Conservation (phyloP, 805 yeast genomes). For the Wickerhamiella dianesei region DNA sequence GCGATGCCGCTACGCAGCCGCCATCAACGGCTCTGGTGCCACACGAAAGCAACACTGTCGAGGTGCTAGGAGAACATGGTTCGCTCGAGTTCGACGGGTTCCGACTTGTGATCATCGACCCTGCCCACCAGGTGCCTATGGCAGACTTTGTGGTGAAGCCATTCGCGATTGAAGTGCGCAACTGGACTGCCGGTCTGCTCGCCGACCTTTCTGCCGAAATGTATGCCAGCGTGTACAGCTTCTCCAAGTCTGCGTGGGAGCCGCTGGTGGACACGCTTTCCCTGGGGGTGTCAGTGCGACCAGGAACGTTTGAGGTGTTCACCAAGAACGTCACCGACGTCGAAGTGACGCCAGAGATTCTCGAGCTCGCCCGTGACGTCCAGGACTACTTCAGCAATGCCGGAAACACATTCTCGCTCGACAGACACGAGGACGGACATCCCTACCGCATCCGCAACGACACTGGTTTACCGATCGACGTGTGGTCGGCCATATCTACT, state of each 20-base stretch:
- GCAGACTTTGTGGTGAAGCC: conserved; percentile 62
- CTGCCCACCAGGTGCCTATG: conserved; percentile 80
- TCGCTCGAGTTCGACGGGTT: conserved; percentile 57
- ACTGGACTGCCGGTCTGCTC: conserved; percentile 78
- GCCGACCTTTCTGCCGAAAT: conserved; percentile 54
- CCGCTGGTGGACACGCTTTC: conserved; percentile 86
- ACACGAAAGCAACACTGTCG: conserved; percentile 5
- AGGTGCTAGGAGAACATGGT: conserved; percentile 57
- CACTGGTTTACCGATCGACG: conserved; percentile 67
- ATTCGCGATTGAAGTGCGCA: conserved; percentile 51
- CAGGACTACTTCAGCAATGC: conserved; percentile 30
- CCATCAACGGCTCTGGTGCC: background rate
- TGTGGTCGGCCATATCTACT: conserved; percentile 44
- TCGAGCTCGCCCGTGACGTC: conserved; percentile 63
- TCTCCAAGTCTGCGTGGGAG: conserved; percentile 88
- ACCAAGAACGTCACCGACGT: conserved; percentile 67
- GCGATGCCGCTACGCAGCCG: background rate
- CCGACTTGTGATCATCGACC: conserved; percentile 74
- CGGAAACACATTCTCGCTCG: conserved; percentile 17
- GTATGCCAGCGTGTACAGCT: conserved; percentile 65
- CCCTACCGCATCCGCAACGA: conserved; percentile 74
- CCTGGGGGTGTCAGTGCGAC: conserved; percentile 47
- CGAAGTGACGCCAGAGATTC: conserved; percentile 66
- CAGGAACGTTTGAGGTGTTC: conserved; percentile 36
- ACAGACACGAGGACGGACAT: conserved; percentile 58